Conservation (phyloP, 495 filamentous ascomycete genomes). For the Hypoxylon subgilvum region DNA sequence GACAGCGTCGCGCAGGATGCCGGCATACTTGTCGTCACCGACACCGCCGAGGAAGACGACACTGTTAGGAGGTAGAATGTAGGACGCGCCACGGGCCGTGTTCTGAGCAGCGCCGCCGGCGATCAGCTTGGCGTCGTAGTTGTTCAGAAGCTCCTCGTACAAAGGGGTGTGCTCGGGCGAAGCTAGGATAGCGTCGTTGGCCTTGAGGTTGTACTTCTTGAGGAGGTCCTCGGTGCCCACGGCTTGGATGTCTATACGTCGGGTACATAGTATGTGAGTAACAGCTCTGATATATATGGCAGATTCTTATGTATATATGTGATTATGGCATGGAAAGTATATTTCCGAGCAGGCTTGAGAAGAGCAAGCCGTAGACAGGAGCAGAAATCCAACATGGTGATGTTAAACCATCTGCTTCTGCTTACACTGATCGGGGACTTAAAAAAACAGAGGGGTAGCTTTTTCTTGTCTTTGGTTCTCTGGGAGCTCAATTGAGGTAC, state of each 20-base stretch:
- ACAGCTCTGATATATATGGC: neutral
- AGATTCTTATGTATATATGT: neutral
- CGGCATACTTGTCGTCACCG: conserved; percentile 88
- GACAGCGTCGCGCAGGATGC: conserved; percentile 76
- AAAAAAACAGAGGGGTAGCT: too few species aligned
- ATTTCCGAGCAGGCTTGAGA: neutral
- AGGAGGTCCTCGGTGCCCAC: conserved; percentile 80
- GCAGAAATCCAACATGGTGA: neutral
- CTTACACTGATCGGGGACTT: too few species aligned
- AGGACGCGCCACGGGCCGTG: conserved; percentile 95
- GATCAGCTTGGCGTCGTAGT: conserved; percentile 89
- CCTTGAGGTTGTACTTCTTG: conserved; percentile 88
- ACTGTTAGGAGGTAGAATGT: conserved; percentile 85
- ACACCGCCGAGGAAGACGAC: conserved; percentile 93
- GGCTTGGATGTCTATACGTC: conserved; percentile 81
- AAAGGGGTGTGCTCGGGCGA: conserved; percentile 85
- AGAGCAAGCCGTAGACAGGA: neutral
- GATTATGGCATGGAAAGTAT: neutral
- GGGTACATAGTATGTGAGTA: conserved; percentile 14
- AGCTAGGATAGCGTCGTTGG: conserved; percentile 96
- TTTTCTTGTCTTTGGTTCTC: too few species aligned
- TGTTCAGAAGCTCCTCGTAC: conserved; percentile 89
- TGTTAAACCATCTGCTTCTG: too few species aligned
- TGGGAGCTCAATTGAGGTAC: conserved; percentile 17
- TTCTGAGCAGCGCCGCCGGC: conserved; percentile 98